phyloP scores from a whole-genome alignment of 1,284 basidiomycete species.

The Rhodotorula mucilaginosa region DNA sequence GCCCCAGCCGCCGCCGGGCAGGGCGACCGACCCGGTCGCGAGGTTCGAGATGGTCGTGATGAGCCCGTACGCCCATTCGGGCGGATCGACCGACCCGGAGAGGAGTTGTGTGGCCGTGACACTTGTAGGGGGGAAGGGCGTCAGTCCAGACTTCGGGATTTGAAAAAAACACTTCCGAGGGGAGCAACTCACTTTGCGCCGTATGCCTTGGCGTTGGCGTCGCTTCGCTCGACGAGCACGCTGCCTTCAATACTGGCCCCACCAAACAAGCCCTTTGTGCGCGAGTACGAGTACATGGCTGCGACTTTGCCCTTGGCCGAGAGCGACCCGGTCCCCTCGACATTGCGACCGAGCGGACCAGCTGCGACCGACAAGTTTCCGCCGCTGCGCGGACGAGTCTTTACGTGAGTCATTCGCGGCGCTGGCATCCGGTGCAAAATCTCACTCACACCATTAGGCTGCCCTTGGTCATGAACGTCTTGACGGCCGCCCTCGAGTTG shows the following conservation, averaged over 20 bases:
- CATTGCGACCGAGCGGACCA: conserved; percentile 89
- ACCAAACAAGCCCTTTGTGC: conserved; percentile 87
- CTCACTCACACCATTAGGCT: conserved; percentile 67
- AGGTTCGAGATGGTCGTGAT: conserved; percentile 66
- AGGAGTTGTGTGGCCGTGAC: conserved; percentile 76
- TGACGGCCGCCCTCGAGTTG: conserved; percentile 63
- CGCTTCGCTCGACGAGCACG: conserved; percentile 88
- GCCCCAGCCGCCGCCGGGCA: conserved; percentile 13
- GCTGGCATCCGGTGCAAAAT: not conserved
- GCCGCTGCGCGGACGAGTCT: conserved; percentile 51
- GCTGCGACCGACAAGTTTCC: conserved; percentile 91
- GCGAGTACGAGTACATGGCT: conserved; percentile 96
- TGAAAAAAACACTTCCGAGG: not conserved
- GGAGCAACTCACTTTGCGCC: conserved; percentile 24
- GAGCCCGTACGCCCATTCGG: conserved; percentile 71
- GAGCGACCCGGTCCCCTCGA: conserved; percentile 83
- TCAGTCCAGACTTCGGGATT: not conserved
- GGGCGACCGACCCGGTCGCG: conserved; percentile 46
- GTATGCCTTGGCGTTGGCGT: conserved; percentile 54
- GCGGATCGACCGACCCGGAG: conserved; percentile 68
- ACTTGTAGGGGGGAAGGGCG: conserved; percentile 53
- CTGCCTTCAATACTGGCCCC: conserved; percentile 83
- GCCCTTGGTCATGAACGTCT: conserved; percentile 91
- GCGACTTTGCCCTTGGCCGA: conserved; percentile 84
- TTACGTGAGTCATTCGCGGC: too few relatives aligned